Base-by-base conservation (phyloP, 441 rosid genomes). In the Adansonia rubrostipa region DNA sequence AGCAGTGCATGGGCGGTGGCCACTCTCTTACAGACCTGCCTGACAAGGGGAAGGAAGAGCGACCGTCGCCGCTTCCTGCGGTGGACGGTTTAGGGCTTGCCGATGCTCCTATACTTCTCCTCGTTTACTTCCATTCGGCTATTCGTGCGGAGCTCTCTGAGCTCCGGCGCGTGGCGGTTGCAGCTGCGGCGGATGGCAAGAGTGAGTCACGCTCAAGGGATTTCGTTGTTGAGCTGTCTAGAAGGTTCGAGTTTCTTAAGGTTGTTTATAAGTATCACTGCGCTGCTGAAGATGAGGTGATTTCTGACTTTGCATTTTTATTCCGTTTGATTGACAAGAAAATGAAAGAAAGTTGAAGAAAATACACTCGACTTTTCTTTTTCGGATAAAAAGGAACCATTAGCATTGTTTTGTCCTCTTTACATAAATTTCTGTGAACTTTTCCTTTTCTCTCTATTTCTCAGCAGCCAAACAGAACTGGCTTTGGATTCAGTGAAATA, bases 251-350 rank as follows among this genome's bases (percentile, higher is more conserved):
- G 79, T 95, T 95, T 65, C 72, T 95, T 65, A 91, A 87, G 81
- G 92, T 91, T 79, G 92, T 87, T 0, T 84, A 86, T 14, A 84
- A 87, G 80, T 92, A 92, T 86, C 97, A 93, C 74, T 71, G 84
- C 64, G 89, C 92, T 36, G 90, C 90, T 20, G 96, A 95, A 84
- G 97, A 95, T 60, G 97, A 91, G 97, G 98, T 93, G 54, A 69
- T 6, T 6, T 14, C 28, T 20, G 22, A 5, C 51, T 57, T 44
- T 7, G 44, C 65, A 1, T 10, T 54, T 40, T 42, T 4, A 0
- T 22, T 15, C 53, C 48, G 28, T 64, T 73, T 73, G 65, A 19
- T 61, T 73, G 17, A 5, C 76, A 40, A 40, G 65, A 56, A 73
- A 56, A 17, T 33, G 75, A 71, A 19, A 33, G 9, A 44, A 7